A percentile compares a stretch with the other conserved stretches of the same genome.
Evolutionary conservation across 306 rosid genomes (phyloP).

Genomic region (Luffa acutangula): DNA sequence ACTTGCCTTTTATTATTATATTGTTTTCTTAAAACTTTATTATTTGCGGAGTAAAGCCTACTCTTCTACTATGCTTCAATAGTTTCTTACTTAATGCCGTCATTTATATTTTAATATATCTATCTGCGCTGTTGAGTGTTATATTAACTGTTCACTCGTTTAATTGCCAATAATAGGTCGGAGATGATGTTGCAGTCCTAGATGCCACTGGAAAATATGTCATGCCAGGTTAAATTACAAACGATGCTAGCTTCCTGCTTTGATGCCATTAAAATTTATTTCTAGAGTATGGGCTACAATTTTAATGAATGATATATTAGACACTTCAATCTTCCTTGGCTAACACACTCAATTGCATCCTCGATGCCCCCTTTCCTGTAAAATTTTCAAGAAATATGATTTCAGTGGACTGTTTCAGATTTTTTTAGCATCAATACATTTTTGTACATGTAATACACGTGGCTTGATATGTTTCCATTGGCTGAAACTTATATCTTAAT

Average conservation of each 20-base stretch:
- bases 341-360: neutral
- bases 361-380: neutral
- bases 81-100: neutral
- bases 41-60: neutral
- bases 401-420: neutral
- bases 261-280: neutral
- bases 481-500: neutral
- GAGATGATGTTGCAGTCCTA: constrained; percentile 64
- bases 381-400: neutral
- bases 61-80: neutral
- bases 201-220: constrained; percentile 93
- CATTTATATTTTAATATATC: neutral
- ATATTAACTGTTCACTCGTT: neutral
- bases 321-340: neutral
- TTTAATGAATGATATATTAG: neutral
- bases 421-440: neutral
- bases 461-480: neutral
- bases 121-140: constrained; percentile 2
- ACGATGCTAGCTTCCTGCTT: neutral
- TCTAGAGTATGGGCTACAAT: neutral
- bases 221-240: constrained; percentile 67
- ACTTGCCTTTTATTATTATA: neutral
- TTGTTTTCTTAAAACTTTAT: neutral
- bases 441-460: neutral
- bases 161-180: constrained; percentile 41